These are phyloP conservation scores for Nakaseomyces delphensis DNA, from an alignment of 1,139 yeast species.

Conservation along the genomic window DNA sequence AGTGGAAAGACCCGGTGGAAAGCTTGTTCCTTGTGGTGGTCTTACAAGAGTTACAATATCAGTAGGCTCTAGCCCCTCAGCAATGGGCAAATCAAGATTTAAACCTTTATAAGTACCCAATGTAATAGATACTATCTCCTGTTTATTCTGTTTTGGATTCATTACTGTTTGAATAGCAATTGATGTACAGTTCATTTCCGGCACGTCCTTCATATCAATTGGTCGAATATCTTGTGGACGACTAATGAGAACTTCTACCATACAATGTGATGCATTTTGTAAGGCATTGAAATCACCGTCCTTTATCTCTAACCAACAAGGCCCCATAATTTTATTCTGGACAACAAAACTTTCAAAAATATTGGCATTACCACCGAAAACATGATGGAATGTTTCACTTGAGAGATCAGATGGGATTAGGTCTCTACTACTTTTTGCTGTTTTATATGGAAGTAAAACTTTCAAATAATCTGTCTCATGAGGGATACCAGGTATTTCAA, in stretches of 20 bases:
- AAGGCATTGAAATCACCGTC: constrained; percentile 53
- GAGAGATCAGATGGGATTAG: constrained; percentile 53
- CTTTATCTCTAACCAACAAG: constrained; percentile 82
- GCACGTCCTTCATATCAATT: constrained; percentile 41
- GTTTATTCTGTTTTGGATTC: constrained; percentile 63
- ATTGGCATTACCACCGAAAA: constrained; percentile 69
- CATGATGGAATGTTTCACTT: constrained; percentile 70
- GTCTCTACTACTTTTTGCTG: constrained; percentile 43
- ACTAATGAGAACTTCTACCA: constrained; percentile 56
- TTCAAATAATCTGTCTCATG: constrained; percentile 73
- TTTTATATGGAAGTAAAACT: constrained; percentile 62
- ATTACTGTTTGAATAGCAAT: constrained; percentile 72
- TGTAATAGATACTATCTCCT: constrained; percentile 81
- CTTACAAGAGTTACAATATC: constrained; percentile 64
- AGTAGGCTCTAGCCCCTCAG: constrained; percentile 45
- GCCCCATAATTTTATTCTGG: constrained; percentile 87
- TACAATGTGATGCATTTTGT: constrained; percentile 71
- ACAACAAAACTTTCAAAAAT: constrained; percentile 82
- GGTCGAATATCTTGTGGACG: constrained; percentile 46
- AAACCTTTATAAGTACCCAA: constrained; percentile 57
- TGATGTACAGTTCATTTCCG: constrained; percentile 65
- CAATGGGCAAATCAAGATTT: constrained; percentile 65
- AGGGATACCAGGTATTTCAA: constrained; percentile 76
- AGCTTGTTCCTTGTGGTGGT: constrained; percentile 67
- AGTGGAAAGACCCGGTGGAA: constrained; percentile 28